Percentiles rank a stretch among this genome's conserved stretches.
phyloP scores from a whole-genome alignment of 148 eudicot species.

The Chenopodium formosanum region DNA sequence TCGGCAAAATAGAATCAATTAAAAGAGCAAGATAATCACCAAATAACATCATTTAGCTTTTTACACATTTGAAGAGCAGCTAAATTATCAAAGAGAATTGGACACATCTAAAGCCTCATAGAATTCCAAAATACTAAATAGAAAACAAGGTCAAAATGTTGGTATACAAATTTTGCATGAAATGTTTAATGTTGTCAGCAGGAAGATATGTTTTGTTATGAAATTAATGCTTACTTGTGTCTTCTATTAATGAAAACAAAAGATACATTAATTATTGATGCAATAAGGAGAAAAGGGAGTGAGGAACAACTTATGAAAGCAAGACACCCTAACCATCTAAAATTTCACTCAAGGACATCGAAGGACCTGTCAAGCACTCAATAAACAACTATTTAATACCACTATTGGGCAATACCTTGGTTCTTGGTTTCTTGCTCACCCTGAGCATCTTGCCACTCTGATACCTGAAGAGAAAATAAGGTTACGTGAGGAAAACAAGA shows the following conservation, averaged over 20 bases:
- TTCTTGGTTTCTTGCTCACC: constrained; percentile 24
- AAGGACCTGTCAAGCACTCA: not conserved
- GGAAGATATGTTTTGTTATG: not conserved
- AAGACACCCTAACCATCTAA: not conserved
- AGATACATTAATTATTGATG: not conserved
- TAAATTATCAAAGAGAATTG: not conserved
- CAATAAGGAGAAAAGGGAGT: not conserved
- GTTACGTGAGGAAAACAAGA: not conserved
- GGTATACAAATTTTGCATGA: not conserved
- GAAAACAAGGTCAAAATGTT: not conserved
- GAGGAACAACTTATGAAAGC: not conserved
- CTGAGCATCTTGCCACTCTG: constrained; percentile 40
- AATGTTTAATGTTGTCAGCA: not conserved
- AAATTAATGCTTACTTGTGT: not conserved
- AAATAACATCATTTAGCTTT: not conserved
- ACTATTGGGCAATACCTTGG: constrained; percentile 21
- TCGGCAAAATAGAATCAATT: not conserved
- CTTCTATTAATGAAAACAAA: not conserved
- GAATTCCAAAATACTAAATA: not conserved
- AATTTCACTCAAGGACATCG: not conserved
- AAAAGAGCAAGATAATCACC: not conserved
- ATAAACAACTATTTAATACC: not conserved
- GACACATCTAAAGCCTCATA: not conserved
- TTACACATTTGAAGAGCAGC: not conserved
- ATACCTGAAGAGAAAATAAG: constrained; percentile 10